Percentiles rank a stretch among this genome's conserved stretches.
These are phyloP conservation scores for Lentinula sp. DNA, from an alignment of 768 basidiomycete genomes.

Conservation along the genomic window DNA sequence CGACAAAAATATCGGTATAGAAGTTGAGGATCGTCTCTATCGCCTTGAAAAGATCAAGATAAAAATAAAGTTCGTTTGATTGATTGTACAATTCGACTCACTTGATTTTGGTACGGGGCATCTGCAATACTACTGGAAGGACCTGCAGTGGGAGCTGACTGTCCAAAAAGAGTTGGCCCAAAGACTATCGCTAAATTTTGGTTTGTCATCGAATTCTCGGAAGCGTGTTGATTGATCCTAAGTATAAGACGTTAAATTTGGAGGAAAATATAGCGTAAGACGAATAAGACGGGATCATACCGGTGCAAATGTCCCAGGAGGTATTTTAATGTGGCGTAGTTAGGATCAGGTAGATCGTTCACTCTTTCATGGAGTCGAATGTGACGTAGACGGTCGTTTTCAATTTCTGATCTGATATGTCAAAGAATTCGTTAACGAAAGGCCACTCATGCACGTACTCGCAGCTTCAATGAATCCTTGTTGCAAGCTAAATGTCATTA, in stretches of 20 bases:
- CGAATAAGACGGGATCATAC: slow-evolving; percentile 29
- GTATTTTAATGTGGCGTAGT: slow-evolving; percentile 94
- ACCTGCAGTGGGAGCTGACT: slow-evolving; percentile 33
- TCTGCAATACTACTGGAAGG: slow-evolving; percentile 58
- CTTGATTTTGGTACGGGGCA: slow-evolving; percentile 68
- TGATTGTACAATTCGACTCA: slow-evolving; percentile 15
- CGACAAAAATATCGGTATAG: slow-evolving; percentile 75
- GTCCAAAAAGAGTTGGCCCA: slow-evolving; percentile 94
- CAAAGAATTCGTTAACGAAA: neutral
- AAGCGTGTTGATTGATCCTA: slow-evolving; percentile 72
- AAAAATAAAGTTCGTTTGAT: neutral
- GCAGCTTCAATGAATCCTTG: slow-evolving; percentile 94
- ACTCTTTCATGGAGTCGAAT: slow-evolving; percentile 96
- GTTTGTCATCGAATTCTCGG: slow-evolving; percentile 86
- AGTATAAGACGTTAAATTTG: slow-evolving; percentile 1
- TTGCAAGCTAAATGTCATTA: slow-evolving; percentile 79
- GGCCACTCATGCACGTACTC: slow-evolving; percentile 45
- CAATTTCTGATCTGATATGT: slow-evolving; percentile 50
- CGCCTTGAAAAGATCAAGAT: slow-evolving; percentile 45
- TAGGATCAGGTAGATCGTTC: slow-evolving; percentile 97
- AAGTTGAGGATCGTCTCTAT: slow-evolving; percentile 54
- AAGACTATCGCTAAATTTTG: slow-evolving; percentile 95
- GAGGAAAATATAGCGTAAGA: neutral
- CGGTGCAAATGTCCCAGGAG: slow-evolving; percentile 91
- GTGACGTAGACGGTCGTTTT: slow-evolving; percentile 91